Evolutionary conservation across 2,329 filamentous ascomycete species (phyloP), one percentile per base, ranked within the genome.

Genomic region (Cladophialophora yegresii): DNA sequence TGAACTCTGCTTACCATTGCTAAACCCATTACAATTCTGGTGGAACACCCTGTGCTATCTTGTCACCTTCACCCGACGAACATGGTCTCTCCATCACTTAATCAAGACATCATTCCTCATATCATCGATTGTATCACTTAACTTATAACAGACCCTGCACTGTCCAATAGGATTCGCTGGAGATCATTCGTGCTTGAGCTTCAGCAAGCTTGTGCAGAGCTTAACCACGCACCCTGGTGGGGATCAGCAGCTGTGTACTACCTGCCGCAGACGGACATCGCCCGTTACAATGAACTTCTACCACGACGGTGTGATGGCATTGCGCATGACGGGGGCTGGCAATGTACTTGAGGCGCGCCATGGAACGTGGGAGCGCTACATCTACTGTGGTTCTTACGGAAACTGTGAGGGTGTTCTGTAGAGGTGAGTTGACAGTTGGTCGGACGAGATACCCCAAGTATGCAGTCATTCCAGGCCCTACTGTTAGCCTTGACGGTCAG

Each of bases 401-500:
- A 43, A 23, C 7, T 49, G 22, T 22, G 1, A 23, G 2, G n/a
- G 22, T 22, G 1, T 9, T 49, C 22, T 23, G n/a, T 22, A 49
- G 20, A 50, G 20, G 47, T 26, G 13, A 26, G 20, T 50, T 50
- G 7, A 20, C 47, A 16, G 12, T 26, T 22, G 47, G 23, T 23
- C 20, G 23, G 13, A 50, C 47, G 23, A 36, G 7, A 40, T 45
- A 63, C 13, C 2, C 16, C 36, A 6, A 43, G 1, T 43, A 66
- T 66, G 64, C 50, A 22, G 28, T 40, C 45, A 10, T 45, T 43
- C 51, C 56, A 9, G 43, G 43, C 33, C n/a, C 28, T 67, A 12
- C 20, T 57, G 5, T 12, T 50, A 13, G 55, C 49, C 26, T 28
- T 61, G 5, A 36, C 58, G n/a, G 60, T 50, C 28, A 49, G 63